phyloP scores from a whole-genome alignment of 1,284 basidiomycete genomes.

The Phellinidium pouzarii region DNA sequence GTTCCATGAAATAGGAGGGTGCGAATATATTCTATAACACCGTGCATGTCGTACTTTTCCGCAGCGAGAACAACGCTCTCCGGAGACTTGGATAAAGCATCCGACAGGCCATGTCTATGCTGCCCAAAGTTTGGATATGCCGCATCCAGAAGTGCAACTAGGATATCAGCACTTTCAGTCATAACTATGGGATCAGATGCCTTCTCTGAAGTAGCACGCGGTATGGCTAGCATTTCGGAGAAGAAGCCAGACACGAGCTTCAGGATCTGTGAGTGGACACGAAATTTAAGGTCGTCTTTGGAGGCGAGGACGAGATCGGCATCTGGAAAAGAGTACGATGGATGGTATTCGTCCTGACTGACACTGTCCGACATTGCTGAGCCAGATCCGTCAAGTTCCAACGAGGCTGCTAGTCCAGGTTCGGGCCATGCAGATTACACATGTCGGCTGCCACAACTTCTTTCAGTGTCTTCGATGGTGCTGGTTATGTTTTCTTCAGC shows the following conservation, averaged over 20 bases:
- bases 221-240: constrained; percentile 32
- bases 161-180: constrained; percentile 1
- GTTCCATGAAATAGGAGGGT: neutral
- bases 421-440: no score
- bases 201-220: neutral
- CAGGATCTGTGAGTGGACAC: constrained; percentile 36
- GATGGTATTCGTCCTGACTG: neutral
- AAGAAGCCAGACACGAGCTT: constrained; percentile 36
- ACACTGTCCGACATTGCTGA: neutral
- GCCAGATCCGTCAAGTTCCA: no score
- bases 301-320: constrained; percentile 36
- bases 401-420: no score
- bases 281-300: constrained; percentile 34
- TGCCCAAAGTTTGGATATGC: neutral
- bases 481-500: no score
- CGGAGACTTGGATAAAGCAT: neutral
- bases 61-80: neutral
- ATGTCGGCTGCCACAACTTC: no score
- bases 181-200: neutral
- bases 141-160: constrained; percentile 5
- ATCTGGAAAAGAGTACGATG: constrained; percentile 16
- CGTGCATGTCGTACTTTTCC: neutral
- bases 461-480: no score
- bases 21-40: constrained; percentile 9
- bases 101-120: neutral